phyloP scores from a whole-genome alignment of 1,139 yeast genomes.

The Yamadazyma oceani region DNA sequence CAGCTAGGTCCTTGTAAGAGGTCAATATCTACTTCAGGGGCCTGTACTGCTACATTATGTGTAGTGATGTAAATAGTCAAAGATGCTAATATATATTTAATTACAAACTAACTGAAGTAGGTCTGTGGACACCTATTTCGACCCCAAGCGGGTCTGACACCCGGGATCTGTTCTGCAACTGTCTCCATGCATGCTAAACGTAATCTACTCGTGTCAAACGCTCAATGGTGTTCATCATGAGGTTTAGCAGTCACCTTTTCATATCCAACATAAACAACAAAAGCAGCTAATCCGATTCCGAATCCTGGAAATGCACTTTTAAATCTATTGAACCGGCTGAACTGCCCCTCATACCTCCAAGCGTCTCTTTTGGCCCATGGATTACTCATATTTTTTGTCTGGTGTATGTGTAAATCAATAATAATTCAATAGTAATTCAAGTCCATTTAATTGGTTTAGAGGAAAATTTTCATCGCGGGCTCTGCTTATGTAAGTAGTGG shows the following conservation, averaged over 20 bases:
- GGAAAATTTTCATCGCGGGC: no score
- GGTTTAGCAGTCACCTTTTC: constrained; percentile 50
- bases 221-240: constrained; percentile 31
- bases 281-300: constrained; percentile 78
- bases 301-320: constrained; percentile 82
- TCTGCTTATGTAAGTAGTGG: no score
- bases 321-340: constrained; percentile 69
- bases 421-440: no score
- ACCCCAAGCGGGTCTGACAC: no score
- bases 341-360: constrained; percentile 87
- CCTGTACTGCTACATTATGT: no score
- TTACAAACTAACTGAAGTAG: no score
- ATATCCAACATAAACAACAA: constrained; percentile 62
- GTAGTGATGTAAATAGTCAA: background rate
- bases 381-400: constrained; percentile 28
- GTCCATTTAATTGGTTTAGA: no score
- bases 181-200: constrained; percentile 1
- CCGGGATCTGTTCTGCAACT: no score
- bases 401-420: background rate
- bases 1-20: background rate
- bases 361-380: constrained; percentile 76
- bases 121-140: no score
- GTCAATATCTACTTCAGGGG: no score
- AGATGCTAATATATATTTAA: constrained; percentile 5
- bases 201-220: background rate